Conservation (phyloP, 2,329 filamentous ascomycete genomes). For the Apiospora arundinis region DNA sequence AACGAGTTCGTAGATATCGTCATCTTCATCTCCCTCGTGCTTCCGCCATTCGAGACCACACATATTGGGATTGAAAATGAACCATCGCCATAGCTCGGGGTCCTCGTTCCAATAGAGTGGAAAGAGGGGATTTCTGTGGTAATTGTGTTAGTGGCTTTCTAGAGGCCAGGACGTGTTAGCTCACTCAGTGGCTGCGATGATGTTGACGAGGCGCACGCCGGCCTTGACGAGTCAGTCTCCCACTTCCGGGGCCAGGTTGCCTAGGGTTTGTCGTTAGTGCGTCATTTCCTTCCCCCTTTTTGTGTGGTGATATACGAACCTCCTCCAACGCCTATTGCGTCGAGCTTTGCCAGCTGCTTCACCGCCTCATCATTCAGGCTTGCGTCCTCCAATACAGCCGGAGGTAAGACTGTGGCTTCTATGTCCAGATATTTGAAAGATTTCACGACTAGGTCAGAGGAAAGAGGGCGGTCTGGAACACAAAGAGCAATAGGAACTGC, state of each 20-base stretch:
- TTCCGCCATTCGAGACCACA: slow-evolving; percentile 50
- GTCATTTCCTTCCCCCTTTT: not conserved
- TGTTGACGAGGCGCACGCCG: slow-evolving; percentile 44
- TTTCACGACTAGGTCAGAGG: slow-evolving; percentile 41
- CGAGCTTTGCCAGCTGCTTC: slow-evolving; percentile 41
- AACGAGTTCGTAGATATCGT: slow-evolving; percentile 40
- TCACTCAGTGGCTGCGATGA: slow-evolving; percentile 52
- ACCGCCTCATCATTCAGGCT: slow-evolving; percentile 41
- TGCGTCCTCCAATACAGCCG: slow-evolving; percentile 53
- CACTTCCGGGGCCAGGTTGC: slow-evolving; percentile 44
- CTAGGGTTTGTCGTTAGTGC: slow-evolving; percentile 28
- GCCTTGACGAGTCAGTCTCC: slow-evolving; percentile 46
- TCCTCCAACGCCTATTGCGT: slow-evolving; percentile 45
- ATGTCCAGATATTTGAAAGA: slow-evolving; percentile 37
- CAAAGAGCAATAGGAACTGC: slow-evolving; percentile 37
- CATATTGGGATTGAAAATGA: slow-evolving; percentile 47
- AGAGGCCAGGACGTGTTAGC: slow-evolving; percentile 22
- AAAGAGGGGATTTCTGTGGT: slow-evolving; percentile 42
- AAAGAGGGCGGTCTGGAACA: slow-evolving; percentile 43
- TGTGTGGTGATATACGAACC: slow-evolving; percentile 38
- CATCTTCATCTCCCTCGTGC: slow-evolving; percentile 31
- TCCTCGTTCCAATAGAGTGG: slow-evolving; percentile 43
- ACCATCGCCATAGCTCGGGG: slow-evolving; percentile 49
- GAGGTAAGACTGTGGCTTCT: slow-evolving; percentile 42
- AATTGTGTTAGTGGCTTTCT: slow-evolving; percentile 26